Evolutionary conservation across 2,329 filamentous ascomycete species (phyloP).

Genomic region (Pyrenochaeta sp.): DNA sequence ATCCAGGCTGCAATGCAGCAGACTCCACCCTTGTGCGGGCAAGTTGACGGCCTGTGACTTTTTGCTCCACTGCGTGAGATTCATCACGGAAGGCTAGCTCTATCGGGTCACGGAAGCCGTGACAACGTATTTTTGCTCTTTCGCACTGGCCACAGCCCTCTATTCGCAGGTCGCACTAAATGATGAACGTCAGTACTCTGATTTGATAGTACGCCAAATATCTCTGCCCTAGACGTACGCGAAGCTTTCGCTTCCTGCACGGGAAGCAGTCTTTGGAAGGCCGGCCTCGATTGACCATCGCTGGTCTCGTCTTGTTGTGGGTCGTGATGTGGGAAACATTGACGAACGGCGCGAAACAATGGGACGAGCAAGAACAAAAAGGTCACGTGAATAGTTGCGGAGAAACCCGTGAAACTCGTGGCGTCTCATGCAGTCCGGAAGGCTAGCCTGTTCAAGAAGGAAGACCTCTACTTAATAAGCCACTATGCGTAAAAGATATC

Average conservation of each 20-base stretch:
- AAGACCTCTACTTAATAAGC: too few species aligned
- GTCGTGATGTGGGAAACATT: too few species aligned
- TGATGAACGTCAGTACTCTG: too few species aligned
- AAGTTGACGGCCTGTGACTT: background rate
- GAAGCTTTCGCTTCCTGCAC: background rate
- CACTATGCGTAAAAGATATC: too few species aligned
- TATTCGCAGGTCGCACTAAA: background rate
- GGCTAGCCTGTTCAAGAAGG: too few species aligned
- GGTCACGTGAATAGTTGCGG: too few species aligned
- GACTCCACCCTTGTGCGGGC: background rate
- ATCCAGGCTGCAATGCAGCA: background rate
- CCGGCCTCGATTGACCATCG: background rate
- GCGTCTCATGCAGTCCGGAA: too few species aligned
- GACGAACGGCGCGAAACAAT: too few species aligned
- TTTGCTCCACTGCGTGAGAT: background rate
- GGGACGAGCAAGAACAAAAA: too few species aligned
- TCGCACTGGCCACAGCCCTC: background rate
- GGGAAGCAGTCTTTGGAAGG: constrained; percentile 1
- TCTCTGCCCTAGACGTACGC: background rate
- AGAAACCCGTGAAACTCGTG: too few species aligned
- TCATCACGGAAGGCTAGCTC: constrained; percentile 1
- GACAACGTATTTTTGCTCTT: background rate
- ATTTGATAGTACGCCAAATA: background rate
- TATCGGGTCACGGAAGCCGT: background rate
- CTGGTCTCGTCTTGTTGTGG: too few species aligned